Base-by-base conservation (phyloP, 2,329 filamentous ascomycete species). In the Furcasterigmium furcatum region DNA sequence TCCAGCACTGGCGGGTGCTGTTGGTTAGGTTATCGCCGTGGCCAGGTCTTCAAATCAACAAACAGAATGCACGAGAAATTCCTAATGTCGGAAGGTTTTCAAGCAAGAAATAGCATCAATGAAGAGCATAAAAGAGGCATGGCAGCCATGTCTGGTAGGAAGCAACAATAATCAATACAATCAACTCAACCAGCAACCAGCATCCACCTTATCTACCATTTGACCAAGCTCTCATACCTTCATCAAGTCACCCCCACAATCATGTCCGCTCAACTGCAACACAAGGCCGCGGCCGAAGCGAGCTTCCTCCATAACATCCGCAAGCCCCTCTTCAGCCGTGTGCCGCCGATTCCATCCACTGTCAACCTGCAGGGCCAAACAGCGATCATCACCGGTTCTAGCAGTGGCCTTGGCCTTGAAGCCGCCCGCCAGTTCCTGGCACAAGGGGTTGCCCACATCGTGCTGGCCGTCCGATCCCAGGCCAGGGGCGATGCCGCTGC, bases 371-470 rank as follows among this genome's bases (percentile, higher is more conserved):
- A 52, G 1, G 64, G 62, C 9, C 57, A 72, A 51, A 61, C 63
- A 2, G 67, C 66, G 36, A 67, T 77, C 34, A 58, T 76, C 9
- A 75, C 73, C 0, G 73, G 73, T 1, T 55, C 62, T 20, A 76
- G 74, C 47, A 57, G 50, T 5, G 73, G 74, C 0, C 54, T 77
- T 1, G 74, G 74, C 4, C 55, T 73, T n/a, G 72, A 74, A 56
- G 52, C 63, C 3, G 61, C 62, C 7, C 56, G 60, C 1, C 66
- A 74, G 47, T 61, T 76, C 29, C 59, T 70, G 4, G 48, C 56
- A 3, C 58, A 66, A 27, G 55, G 59, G 1, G 55, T 71, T 9
- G 59, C 59, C 5, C 63, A 60, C 20, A 53, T 76, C 5, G 68
- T 77, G 46, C 50, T 76, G 8, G 67, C 63, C 8, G 71, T 72